Conservation (phyloP, 768 basidiomycete genomes). For the Chalciporus pseudorubinellus region DNA sequence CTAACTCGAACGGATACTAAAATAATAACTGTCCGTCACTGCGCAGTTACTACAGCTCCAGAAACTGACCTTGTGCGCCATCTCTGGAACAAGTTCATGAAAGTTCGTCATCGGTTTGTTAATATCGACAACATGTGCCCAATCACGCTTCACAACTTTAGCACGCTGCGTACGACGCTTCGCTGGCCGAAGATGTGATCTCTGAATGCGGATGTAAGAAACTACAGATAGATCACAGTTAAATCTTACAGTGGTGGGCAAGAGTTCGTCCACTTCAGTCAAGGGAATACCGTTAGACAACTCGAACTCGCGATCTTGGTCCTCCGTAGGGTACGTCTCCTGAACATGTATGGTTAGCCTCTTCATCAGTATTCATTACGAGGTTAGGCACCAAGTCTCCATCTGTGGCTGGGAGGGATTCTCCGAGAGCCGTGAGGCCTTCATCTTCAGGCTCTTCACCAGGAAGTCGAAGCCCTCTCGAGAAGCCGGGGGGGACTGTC, state of each 20-base stretch:
- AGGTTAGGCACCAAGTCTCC: conserved; percentile 16
- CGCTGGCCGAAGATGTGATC: conserved; percentile 56
- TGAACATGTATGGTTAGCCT: conserved; percentile 10
- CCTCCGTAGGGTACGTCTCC: conserved; percentile 18
- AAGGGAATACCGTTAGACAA: conserved; percentile 16
- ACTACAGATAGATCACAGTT: background rate
- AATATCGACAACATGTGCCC: conserved; percentile 97
- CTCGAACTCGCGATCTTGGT: conserved; percentile 22
- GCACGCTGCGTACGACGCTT: conserved; percentile 43
- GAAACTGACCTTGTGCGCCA: conserved; percentile 80
- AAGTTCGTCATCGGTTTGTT: conserved; percentile 89
- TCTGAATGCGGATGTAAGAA: conserved; percentile 35
- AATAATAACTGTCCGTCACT: conserved; percentile 6
- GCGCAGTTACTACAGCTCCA: background rate
- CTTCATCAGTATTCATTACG: conserved; percentile 2
- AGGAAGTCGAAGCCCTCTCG: conserved; percentile 71
- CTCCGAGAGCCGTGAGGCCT: conserved; percentile 34
- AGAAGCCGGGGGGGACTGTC: conserved; percentile 80
- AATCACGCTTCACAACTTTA: conserved; percentile 78
- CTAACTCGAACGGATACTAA: conserved; percentile 99
- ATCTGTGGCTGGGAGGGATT: conserved; percentile 8
- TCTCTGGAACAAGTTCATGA: conserved; percentile 88
- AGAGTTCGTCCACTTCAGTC: conserved; percentile 74
- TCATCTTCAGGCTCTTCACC: conserved; percentile 53
- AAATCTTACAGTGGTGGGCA: conserved; percentile 53